Conservation (phyloP, 2,329 filamentous ascomycete species). For the Hymenoscyphus occultus region DNA sequence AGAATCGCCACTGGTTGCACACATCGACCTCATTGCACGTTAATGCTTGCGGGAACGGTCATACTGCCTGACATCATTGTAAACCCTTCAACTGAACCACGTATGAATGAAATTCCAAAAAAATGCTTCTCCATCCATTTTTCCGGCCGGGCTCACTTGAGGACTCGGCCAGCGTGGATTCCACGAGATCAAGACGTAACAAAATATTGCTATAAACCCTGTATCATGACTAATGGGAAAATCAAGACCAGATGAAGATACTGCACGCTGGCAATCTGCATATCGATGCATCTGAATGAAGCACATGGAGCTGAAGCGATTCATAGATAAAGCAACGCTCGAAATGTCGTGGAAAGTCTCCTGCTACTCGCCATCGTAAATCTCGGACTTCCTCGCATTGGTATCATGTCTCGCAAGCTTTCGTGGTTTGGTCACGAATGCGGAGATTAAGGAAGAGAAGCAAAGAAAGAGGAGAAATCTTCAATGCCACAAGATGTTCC, state of each 20-base stretch:
- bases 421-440: background rate
- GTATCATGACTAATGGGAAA: background rate
- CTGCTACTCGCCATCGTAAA: background rate
- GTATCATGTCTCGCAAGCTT: background rate
- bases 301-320: background rate
- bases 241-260: conserved; percentile 1
- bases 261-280: background rate
- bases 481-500: conserved; percentile 1
- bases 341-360: background rate
- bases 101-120: background rate
- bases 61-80: background rate
- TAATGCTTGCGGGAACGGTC: background rate
- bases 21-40: background rate
- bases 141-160: background rate
- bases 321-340: background rate
- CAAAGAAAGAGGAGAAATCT: background rate
- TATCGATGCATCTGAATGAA: background rate
- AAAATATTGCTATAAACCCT: background rate
- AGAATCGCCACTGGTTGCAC: background rate
- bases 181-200: background rate
- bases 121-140: background rate
- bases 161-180: background rate
- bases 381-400: background rate
- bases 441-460: background rate
- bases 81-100: background rate